Base-by-base conservation (phyloP, 495 filamentous ascomycete species). In the Penicillium desertorum region DNA sequence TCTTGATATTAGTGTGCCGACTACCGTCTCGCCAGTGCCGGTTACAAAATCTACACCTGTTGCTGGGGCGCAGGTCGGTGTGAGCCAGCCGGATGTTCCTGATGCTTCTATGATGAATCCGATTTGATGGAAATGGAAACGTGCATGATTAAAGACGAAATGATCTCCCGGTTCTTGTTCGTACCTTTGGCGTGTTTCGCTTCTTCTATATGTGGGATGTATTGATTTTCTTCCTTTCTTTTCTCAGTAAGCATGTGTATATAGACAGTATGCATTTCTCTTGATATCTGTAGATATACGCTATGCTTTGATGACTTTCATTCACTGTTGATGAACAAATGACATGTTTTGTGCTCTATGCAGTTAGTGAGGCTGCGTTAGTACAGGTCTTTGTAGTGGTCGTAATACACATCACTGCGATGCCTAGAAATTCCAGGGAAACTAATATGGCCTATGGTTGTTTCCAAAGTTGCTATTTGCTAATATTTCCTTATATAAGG, bases 81-180 rank as follows among this genome's bases (percentile, higher is more conserved):
- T 34, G 23, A 47, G 65, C n/a, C 61, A 59, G 10, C 69, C 69
- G 25, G 72, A 72, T 9, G 64, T 74, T 5, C 72, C 73, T 20
- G 58, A 70, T 54, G 71, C 68, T 25, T 69, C 65, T 22, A 76
- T 76, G 69, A 61, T 75, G 64, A 76, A 76, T 66, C 73, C 73
- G 53, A 75, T 76, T 54, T 76, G 52, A 75, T 67, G 56, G 44
- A 54, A 17, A 47, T 20, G 27, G n/a, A 8, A 30, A 47, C 11
- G 27, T 47, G 16, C 25, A 47, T 29, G 29, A 29, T 30, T 41
- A 59, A 58, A 56, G 62, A 64, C 46, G 60, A 52, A 32, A 43
- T 19, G 39, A 64, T 54, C 12, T 30, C 29, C 17, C n/a, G 23
- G 17, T 46, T 56, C 30, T 16, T 39, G 32, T 47, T 14, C 12